Conservation (phyloP, 2,329 filamentous ascomycete species). For the Exophiala phaeomuriformis region DNA sequence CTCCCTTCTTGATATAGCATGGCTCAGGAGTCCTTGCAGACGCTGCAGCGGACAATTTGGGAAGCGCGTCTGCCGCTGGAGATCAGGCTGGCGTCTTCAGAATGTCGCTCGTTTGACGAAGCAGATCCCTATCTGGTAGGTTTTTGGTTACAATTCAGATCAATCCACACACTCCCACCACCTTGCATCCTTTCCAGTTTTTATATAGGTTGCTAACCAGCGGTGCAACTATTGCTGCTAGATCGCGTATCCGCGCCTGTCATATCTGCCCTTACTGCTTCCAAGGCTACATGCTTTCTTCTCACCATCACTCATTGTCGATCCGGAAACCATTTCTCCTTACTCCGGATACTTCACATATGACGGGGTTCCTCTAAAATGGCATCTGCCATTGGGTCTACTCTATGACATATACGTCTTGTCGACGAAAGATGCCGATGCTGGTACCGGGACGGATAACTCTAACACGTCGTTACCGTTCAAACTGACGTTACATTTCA, state of each 20-base stretch:
- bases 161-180: not conserved
- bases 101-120: slow-evolving; percentile 54
- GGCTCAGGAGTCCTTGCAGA: slow-evolving; percentile 10
- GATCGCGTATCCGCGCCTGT: slow-evolving; percentile 58
- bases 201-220: not conserved
- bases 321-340: slow-evolving; percentile 40
- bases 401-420: slow-evolving; percentile 59
- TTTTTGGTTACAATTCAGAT: not conserved
- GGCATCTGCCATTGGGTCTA: slow-evolving; percentile 63
- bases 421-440: slow-evolving; percentile 21
- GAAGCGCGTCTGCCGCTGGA: slow-evolving; percentile 53
- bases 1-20: not conserved
- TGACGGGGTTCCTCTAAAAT: slow-evolving; percentile 61
- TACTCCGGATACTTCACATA: slow-evolving; percentile 58
- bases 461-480: slow-evolving; percentile 46
- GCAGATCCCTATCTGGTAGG: slow-evolving; percentile 54
- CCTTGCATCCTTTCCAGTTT: not conserved
- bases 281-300: slow-evolving; percentile 59
- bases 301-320: slow-evolving; percentile 49
- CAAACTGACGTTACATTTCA: slow-evolving; percentile 56
- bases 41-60: slow-evolving; percentile 42
- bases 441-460: slow-evolving; percentile 41
- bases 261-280: slow-evolving; percentile 61
- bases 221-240: slow-evolving; percentile 24
- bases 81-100: slow-evolving; percentile 51